A percentile compares a stretch with the other conserved stretches of the same genome.
Conservation (phyloP, 257 asterid genomes). For the Primulina huaijiensis region DNA sequence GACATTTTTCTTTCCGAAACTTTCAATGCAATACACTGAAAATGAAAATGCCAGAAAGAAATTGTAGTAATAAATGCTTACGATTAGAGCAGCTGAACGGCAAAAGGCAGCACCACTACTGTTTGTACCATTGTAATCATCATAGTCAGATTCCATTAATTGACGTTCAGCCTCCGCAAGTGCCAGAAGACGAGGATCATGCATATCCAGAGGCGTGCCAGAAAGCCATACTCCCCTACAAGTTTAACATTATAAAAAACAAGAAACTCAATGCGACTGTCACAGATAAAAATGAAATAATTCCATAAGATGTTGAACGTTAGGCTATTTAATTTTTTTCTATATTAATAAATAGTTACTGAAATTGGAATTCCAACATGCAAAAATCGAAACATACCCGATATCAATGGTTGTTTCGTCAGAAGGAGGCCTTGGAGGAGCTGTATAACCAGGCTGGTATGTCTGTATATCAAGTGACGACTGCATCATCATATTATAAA, state of each 20-base stretch:
- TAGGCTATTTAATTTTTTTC: background rate
- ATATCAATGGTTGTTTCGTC: conserved; percentile 79
- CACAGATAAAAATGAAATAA: background rate
- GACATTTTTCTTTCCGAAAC: background rate
- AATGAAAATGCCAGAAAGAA: conserved; percentile 1
- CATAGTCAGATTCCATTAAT: conserved; percentile 86
- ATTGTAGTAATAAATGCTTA: conserved; percentile 32
- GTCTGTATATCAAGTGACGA: conserved; percentile 46
- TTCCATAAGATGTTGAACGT: background rate
- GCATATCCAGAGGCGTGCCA: conserved; percentile 72
- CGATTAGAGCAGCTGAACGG: conserved; percentile 95
- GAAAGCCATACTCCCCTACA: conserved; percentile 93
- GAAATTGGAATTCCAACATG: conserved; percentile 5
- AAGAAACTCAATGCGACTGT: background rate
- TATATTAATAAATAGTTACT: background rate
- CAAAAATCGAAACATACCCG: conserved; percentile 50
- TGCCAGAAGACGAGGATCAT: conserved; percentile 83
- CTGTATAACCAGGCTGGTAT: conserved; percentile 86
- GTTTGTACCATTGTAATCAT: conserved; percentile 65
- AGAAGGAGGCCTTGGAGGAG: conserved; percentile 69
- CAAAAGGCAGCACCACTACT: conserved; percentile 89
- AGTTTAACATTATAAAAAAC: conserved; percentile 4
- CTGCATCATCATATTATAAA: conserved; percentile 16
- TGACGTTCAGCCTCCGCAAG: conserved; percentile 96
- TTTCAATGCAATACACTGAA: background rate